Conservation (phyloP, 352 stramenopile species). For the Globisporangium heterothallicum region DNA sequence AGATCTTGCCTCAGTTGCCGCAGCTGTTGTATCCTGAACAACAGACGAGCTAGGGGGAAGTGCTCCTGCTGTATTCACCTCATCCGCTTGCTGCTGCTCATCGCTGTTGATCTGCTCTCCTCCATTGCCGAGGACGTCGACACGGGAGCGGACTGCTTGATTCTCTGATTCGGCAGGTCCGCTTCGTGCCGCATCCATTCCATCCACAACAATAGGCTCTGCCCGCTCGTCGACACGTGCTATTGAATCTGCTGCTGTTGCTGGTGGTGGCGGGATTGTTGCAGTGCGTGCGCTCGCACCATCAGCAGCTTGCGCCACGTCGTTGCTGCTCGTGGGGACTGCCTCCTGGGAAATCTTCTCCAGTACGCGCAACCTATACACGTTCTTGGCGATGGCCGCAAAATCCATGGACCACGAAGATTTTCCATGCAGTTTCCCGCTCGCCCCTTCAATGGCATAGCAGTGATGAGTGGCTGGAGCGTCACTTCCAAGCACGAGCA, state of each 20-base stretch:
- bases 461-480: constrained; percentile 33
- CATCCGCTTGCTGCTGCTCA: background rate
- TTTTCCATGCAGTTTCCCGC: constrained; percentile 41
- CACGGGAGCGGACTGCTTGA: background rate
- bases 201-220: background rate
- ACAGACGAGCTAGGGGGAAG: too few species aligned
- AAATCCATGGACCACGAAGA: constrained; percentile 39
- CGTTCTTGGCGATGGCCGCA: constrained; percentile 19
- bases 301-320: background rate
- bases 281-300: background rate
- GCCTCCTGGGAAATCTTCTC: constrained; percentile 17
- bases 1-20: background rate
- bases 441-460: constrained; percentile 50
- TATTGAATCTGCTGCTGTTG: background rate
- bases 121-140: background rate
- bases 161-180: background rate
- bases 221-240: background rate
- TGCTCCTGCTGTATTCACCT: background rate
- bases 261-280: background rate
- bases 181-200: background rate
- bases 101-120: background rate
- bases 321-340: background rate
- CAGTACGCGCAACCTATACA: constrained; percentile 23
- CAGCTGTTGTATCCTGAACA: background rate
- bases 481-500: constrained; percentile 31